Evolutionary conservation across 495 filamentous ascomycete genomes (phyloP).

Genomic region (Aspergillus baeticus): DNA sequence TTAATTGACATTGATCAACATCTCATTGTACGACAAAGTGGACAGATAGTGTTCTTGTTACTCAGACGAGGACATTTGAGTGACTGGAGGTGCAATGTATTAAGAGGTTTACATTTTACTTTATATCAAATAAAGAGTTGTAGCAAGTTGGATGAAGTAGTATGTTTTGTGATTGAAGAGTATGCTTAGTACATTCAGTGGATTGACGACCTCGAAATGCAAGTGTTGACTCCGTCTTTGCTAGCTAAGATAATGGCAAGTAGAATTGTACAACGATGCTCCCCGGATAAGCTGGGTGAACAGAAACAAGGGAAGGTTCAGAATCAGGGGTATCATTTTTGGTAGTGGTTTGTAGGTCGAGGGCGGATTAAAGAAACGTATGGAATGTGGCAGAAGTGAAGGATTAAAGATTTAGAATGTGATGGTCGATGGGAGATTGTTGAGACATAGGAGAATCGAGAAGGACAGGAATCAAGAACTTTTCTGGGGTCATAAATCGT

Average conservation of each 20-base stretch:
- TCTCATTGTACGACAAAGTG: too few species aligned
- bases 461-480: slow-evolving; percentile 20
- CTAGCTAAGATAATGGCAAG: not conserved
- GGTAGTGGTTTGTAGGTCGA: not conserved
- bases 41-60: too few species aligned
- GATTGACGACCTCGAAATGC: too few species aligned
- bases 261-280: not conserved
- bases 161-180: too few species aligned
- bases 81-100: too few species aligned
- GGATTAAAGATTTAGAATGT: slow-evolving; percentile 6
- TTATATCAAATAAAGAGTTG: too few species aligned
- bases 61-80: too few species aligned
- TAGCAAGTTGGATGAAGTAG: too few species aligned
- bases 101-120: too few species aligned
- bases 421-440: not conserved
- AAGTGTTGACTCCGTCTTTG: too few species aligned
- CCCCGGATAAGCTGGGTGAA: not conserved
- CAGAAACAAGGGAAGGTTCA: not conserved
- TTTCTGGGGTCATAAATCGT: slow-evolving; percentile 24
- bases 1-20: too few species aligned
- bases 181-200: too few species aligned
- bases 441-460: slow-evolving; percentile 3
- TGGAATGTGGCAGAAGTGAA: not conserved
- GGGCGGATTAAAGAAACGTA: not conserved
- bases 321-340: slow-evolving; percentile 11